phyloP scores from a whole-genome alignment of 2,329 filamentous ascomycete species.

The Cercospora sojina region DNA sequence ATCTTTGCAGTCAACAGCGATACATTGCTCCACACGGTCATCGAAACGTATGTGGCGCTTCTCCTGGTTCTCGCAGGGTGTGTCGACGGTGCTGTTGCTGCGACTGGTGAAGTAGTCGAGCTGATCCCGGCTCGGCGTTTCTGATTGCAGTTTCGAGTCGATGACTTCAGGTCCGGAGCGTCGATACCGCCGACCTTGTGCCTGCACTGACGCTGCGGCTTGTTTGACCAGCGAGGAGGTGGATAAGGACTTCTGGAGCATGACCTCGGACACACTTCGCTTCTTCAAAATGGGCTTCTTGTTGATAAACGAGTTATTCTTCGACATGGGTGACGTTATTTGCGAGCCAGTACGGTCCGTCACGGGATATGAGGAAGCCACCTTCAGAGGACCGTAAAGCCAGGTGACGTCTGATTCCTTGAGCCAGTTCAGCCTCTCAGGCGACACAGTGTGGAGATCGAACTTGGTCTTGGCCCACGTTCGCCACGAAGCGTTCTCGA shows the following conservation, averaged over 20 bases:
- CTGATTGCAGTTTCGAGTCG: slow-evolving; percentile 61
- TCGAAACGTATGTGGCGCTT: slow-evolving; percentile 94
- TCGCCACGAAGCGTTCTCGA: slow-evolving; percentile 97
- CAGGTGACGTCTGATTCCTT: slow-evolving; percentile 98
- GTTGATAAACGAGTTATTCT: slow-evolving; percentile 66
- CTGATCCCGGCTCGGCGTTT: slow-evolving; percentile 61
- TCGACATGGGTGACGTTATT: slow-evolving; percentile 56
- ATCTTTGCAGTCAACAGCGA: slow-evolving; percentile 84
- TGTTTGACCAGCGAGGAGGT: slow-evolving; percentile 87
- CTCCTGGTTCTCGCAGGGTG: slow-evolving; percentile 57
- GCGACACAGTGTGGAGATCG: slow-evolving; percentile 79
- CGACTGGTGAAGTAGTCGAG: slow-evolving; percentile 62
- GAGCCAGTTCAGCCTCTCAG: slow-evolving; percentile 92
- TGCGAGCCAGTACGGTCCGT: slow-evolving; percentile 47
- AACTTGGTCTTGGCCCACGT: slow-evolving; percentile 95
- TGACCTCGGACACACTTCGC: slow-evolving; percentile 91
- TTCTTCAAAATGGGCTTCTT: slow-evolving; percentile 97
- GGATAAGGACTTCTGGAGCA: slow-evolving; percentile 85
- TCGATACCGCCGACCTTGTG: slow-evolving; percentile 60
- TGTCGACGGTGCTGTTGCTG: slow-evolving; percentile 67
- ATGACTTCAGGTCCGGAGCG: slow-evolving; percentile 64
- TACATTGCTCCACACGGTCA: slow-evolving; percentile 92
- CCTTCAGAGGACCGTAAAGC: slow-evolving; percentile 91
- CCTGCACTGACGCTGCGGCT: slow-evolving; percentile 80
- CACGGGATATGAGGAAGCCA: slow-evolving; percentile 59